Conservation (phyloP, 257 asterid species). For the Phtheirospermum japonicum region DNA sequence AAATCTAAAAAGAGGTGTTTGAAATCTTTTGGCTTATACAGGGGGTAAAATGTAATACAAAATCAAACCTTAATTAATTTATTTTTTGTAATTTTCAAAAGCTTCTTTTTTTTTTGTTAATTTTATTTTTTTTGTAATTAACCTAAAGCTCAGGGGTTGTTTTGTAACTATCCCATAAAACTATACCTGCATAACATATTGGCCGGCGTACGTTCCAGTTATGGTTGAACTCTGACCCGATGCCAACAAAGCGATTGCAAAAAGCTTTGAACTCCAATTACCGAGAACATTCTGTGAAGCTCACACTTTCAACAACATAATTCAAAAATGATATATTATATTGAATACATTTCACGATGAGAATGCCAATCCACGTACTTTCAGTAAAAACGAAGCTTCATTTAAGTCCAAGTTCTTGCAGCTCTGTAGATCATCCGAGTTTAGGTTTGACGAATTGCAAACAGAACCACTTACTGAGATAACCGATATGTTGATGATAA, state of each 20-base stretch:
- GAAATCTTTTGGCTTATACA: no score
- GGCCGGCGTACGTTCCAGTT: constrained; percentile 98
- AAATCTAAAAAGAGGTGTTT: no score
- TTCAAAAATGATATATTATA: not conserved
- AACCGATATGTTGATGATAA: constrained; percentile 80
- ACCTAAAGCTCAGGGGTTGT: not conserved
- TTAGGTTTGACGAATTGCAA: constrained; percentile 66
- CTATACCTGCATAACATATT: constrained; percentile 94
- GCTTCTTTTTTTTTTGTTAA: not conserved
- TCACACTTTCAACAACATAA: constrained; percentile 5
- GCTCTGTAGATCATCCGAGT: constrained; percentile 49
- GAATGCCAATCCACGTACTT: constrained; percentile 37
- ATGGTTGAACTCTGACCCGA: constrained; percentile 98
- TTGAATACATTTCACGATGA: not conserved
- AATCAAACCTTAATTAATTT: not conserved
- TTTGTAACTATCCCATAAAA: not conserved
- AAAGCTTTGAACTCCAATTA: constrained; percentile 93
- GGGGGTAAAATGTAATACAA: not conserved
- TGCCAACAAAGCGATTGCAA: constrained; percentile 91
- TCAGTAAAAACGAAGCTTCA: constrained; percentile 82
- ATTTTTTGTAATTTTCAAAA: no score
- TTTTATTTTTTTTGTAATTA: not conserved
- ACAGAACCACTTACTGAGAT: constrained; percentile 94
- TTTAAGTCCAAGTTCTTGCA: constrained; percentile 84
- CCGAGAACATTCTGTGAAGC: constrained; percentile 70